Base-by-base conservation (phyloP, 2,329 filamentous ascomycete species). In the Cordyceps pruinosa region DNA sequence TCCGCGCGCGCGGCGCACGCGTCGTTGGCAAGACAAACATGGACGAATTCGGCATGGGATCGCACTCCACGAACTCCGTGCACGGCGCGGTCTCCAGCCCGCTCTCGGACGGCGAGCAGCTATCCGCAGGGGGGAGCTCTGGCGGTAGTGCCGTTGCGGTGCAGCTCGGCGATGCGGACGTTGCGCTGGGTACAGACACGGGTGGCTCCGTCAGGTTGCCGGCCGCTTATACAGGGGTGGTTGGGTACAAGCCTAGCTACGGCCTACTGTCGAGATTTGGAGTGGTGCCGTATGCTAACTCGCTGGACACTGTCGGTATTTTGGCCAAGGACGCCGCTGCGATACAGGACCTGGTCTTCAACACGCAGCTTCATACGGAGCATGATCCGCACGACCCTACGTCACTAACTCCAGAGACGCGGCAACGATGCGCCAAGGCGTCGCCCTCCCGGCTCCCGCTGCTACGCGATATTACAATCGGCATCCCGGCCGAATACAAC, bases 1-100 rank as follows among this genome's bases (percentile, higher is more conserved):
- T 97, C 34, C 80, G 81, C 57, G 68, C 75, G 28, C 78, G 81
- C 5, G 88, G 87, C 42, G 85, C 83, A 6, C 70, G 80, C 6
- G 70, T 93, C 2, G 78, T 85, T 1, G 88, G 87, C 7, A 96
- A 96, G 72, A 92, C 90, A 2, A 96, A 96, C 69, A 85, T 97
- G 77, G 94, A 97, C 72, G 94, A 96, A 69, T 96, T 96, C 69
- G 91, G 92, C 28, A 96, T 96, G 92, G 91, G 91, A 2, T 95
- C 90, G 9, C 87, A 96, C 64, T 92, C 90, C 2, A 74, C 75
- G 52, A 85, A 86, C 65, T 91, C 90, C 1, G 73, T 77, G 56
- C 84, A 86, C 64, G 89, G 88, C 1, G 69, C 82, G 1, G 88
- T 93, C 5, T 75, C 69, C 53, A 85, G 81, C 60, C 75, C 73